phyloP scores from a whole-genome alignment of 257 asterid species.

The Solanum pinnatisectum region DNA sequence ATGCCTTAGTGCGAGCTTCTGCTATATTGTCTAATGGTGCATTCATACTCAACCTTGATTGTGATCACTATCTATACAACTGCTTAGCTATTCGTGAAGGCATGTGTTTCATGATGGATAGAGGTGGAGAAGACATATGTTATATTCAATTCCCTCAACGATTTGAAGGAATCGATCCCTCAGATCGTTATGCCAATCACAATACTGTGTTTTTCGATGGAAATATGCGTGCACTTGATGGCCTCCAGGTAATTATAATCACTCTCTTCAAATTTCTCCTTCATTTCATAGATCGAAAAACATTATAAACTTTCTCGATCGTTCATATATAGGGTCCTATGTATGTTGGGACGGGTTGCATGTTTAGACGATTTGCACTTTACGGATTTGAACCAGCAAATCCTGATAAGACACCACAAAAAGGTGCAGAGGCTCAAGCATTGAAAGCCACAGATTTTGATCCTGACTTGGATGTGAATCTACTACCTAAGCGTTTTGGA shows the following conservation, averaged over 20 bases:
- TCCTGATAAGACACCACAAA: not conserved
- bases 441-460: slow-evolving; percentile 23
- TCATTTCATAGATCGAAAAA: not conserved
- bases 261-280: not conserved
- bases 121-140: slow-evolving; percentile 37
- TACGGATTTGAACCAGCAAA: slow-evolving; percentile 32
- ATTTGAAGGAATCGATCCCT: slow-evolving; percentile 41
- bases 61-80: slow-evolving; percentile 27
- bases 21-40: slow-evolving; percentile 34
- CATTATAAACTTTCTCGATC: not conserved
- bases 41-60: slow-evolving; percentile 32
- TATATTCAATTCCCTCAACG: slow-evolving; percentile 37
- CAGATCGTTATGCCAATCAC: slow-evolving; percentile 37
- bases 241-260: slow-evolving; percentile 15
- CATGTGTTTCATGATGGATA: slow-evolving; percentile 41
- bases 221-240: slow-evolving; percentile 39
- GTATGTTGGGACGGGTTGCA: slow-evolving; percentile 32
- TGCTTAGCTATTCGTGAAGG: slow-evolving; percentile 31
- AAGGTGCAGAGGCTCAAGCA: slow-evolving; percentile 11
- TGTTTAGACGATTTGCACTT: slow-evolving; percentile 32
- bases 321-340: slow-evolving; percentile 25
- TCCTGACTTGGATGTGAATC: slow-evolving; percentile 24
- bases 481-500: slow-evolving; percentile 31
- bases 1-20: slow-evolving; percentile 27
- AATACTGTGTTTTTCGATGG: slow-evolving; percentile 35